Conservation (phyloP, 257 asterid species). For the Salvia miltiorrhiza region DNA sequence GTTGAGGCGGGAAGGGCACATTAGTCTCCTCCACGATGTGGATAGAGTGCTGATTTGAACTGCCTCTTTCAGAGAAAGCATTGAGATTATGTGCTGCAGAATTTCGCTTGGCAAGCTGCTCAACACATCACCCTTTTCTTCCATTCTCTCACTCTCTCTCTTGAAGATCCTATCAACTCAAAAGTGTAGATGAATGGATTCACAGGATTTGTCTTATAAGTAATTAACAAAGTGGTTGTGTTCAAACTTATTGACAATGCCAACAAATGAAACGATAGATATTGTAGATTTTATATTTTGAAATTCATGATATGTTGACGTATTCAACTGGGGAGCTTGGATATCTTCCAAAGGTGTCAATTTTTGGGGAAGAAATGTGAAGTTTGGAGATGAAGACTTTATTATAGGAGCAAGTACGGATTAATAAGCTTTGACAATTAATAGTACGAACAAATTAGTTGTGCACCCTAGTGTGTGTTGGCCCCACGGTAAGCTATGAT, state of each 20-base stretch:
- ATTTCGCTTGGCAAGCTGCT: slow-evolving; percentile 18
- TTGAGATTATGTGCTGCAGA: slow-evolving; percentile 8
- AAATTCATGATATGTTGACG: background rate
- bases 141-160: background rate
- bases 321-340: background rate
- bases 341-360: background rate
- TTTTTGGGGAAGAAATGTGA: no score
- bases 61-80: slow-evolving; percentile 20
- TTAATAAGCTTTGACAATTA: no score
- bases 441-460: no score
- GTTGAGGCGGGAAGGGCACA: background rate
- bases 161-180: background rate
- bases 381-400: no score
- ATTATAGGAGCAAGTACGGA: no score
- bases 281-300: no score
- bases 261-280: background rate
- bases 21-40: slow-evolving; percentile 17
- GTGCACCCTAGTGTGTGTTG: no score
- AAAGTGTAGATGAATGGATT: background rate
- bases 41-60: slow-evolving; percentile 14
- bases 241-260: no score
- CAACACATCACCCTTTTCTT: slow-evolving; percentile 10
- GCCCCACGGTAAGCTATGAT: no score
- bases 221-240: no score
- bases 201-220: no score